Evolutionary conservation across 2,329 filamentous ascomycete species (phyloP).

Genomic region (Curvularia spicifera): DNA sequence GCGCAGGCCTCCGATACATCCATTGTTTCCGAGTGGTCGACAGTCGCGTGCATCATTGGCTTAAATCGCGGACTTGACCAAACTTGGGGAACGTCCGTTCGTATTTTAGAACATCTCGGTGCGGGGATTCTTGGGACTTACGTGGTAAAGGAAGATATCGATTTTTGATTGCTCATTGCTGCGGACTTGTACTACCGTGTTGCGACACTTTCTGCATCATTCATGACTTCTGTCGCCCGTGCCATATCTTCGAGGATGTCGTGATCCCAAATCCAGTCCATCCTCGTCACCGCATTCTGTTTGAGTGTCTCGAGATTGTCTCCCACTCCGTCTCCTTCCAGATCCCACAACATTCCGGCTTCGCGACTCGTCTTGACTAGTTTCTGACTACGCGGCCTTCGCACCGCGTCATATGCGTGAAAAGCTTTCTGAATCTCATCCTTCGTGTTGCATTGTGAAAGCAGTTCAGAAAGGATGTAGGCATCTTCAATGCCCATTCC

Average conservation of each 20-base stretch:
- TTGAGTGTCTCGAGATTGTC: constrained; percentile 47
- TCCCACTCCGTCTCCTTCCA: constrained; percentile 38
- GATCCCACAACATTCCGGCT: constrained; percentile 51
- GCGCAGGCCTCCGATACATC: background rate
- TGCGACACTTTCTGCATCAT: background rate
- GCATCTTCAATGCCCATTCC: constrained; percentile 63
- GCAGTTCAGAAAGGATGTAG: constrained; percentile 52
- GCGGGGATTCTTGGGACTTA: background rate
- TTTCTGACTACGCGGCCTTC: constrained; percentile 50
- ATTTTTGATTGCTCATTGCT: background rate
- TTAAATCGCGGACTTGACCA: background rate
- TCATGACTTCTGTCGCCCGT: constrained; percentile 24
- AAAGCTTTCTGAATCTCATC: constrained; percentile 44
- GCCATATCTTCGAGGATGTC: constrained; percentile 45
- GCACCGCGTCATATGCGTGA: constrained; percentile 47
- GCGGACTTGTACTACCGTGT: background rate
- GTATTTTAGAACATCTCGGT: background rate
- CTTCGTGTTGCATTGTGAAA: constrained; percentile 32
- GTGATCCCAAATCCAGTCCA: constrained; percentile 52
- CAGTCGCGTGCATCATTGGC: background rate
- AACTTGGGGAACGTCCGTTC: background rate
- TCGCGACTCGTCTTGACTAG: constrained; percentile 51
- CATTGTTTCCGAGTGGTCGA: background rate
- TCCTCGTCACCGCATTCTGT: constrained; percentile 37
- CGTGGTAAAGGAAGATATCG: background rate